Percentiles rank a stretch among this genome's conserved stretches.
Conservation (phyloP, 768 basidiomycete genomes). For the Wakefieldia striispora region DNA sequence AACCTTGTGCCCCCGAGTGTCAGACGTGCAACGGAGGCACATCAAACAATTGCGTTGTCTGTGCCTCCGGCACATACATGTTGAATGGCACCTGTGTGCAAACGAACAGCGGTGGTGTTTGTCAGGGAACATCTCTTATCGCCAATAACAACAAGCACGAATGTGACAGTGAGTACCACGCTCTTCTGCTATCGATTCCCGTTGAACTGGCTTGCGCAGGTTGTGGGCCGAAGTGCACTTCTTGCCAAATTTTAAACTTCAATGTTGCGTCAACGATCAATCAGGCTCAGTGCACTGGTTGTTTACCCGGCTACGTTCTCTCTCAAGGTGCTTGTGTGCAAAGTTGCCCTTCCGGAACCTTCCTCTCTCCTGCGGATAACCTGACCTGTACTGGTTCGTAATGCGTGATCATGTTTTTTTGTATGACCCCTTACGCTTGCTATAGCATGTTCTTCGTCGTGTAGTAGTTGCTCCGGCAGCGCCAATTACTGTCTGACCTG, state of each 20-base stretch:
- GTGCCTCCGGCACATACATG: constrained; percentile 56
- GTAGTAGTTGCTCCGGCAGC: constrained; percentile 66
- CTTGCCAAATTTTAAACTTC: constrained; percentile 75
- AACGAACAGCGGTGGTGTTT: constrained; percentile 66
- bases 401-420: neutral
- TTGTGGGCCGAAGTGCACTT: constrained; percentile 80
- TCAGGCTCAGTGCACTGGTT: constrained; percentile 72
- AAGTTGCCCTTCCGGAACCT: constrained; percentile 71
- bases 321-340: constrained; percentile 67
- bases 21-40: constrained; percentile 66
- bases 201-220: constrained; percentile 38
- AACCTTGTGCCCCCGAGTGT: constrained; percentile 62
- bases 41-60: constrained; percentile 70
- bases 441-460: constrained; percentile 69
- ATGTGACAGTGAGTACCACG: constrained; percentile 62
- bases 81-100: constrained; percentile 72
- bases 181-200: neutral
- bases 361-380: constrained; percentile 69
- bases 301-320: constrained; percentile 74
- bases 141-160: constrained; percentile 81
- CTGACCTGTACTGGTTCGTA: constrained; percentile 69
- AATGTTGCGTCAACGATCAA: constrained; percentile 61
- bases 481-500: constrained; percentile 76
- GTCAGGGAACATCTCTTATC: constrained; percentile 65
- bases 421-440: constrained; percentile 8